These are phyloP conservation scores for Suhomyces taliae DNA, from an alignment of 1,139 yeast genomes.

Conservation along the genomic window DNA sequence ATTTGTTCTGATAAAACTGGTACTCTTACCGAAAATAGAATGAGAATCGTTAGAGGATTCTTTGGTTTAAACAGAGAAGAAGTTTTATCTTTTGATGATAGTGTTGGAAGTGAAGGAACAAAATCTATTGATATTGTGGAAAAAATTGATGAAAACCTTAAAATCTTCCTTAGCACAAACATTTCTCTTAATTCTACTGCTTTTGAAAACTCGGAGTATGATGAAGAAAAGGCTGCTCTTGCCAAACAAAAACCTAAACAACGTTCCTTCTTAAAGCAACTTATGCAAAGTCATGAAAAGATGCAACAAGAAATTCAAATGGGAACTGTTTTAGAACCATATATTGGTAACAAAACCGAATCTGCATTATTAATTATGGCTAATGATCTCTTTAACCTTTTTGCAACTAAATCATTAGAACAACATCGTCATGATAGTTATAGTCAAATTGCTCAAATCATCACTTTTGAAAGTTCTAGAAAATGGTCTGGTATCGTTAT, in stretches of 20 bases:
- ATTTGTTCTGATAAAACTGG: conserved; percentile 98
- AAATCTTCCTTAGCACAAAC: conserved; percentile 52
- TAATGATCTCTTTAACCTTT: conserved; percentile 51
- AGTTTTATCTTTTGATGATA: conserved; percentile 44
- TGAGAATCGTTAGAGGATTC: conserved; percentile 83
- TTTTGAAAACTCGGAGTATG: conserved; percentile 61
- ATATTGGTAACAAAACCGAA: conserved; percentile 92
- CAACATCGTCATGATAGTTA: conserved; percentile 36
- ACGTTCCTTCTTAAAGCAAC: conserved; percentile 20
- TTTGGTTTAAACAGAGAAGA: conserved; percentile 42
- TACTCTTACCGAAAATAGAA: conserved; percentile 86
- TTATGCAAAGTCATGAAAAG: conserved; percentile 15
- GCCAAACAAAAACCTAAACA: conserved; percentile 32
- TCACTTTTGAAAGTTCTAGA: conserved; percentile 90
- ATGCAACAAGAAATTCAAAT: conserved; percentile 20
- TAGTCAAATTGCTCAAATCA: conserved; percentile 57
- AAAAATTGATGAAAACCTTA: conserved; percentile 32
- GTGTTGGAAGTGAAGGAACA: conserved; percentile 26
- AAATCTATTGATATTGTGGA: conserved; percentile 34
- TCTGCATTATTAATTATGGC: conserved; percentile 80
- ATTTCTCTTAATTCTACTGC: conserved; percentile 84
- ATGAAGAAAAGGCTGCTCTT: conserved; percentile 34
- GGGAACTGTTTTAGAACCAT: conserved; percentile 51
- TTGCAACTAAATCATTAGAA: conserved; percentile 40
- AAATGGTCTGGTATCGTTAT: conserved; percentile 90